Evolutionary conservation across 2,329 filamentous ascomycete species (phyloP), one percentile per base, ranked within the genome.

Genomic region (Fusarium nanum): DNA sequence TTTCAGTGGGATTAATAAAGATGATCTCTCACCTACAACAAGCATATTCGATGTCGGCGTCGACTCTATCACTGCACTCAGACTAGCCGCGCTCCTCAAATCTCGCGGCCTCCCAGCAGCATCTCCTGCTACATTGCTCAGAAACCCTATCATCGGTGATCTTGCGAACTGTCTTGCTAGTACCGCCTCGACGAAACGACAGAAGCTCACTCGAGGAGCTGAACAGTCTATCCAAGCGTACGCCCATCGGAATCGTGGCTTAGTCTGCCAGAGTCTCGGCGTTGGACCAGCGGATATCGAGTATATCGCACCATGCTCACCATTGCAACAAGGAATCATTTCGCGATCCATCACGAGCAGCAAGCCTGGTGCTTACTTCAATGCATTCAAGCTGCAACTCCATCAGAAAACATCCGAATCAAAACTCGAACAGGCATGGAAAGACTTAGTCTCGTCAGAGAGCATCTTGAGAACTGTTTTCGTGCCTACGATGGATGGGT

Each of bases 1-100:
- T 4, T 85, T 92, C 55, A 80, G 87, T 4, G 80, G 82, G 0
- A 67, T 88, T 3, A 75, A 83, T 1, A 56, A 75, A 5, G 74
- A 79, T 1, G 79, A 81, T 1, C 81, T 93, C 4, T 81, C 78
- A 1, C 81, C 85, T 4, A 82, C 81, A 1, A 89, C 89, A 0
- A 97, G 89, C 64, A 87, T 97, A 20, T 97, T 96, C 72, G 93
- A 97, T 68, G 83, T 97, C 2, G 95, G 94, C 0, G 84, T 98
- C 25, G 95, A 97, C 74, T 98, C 94, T 0, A 93, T 98, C 18
- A 93, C 93, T 0, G 92, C 91, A 0, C 89, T 97, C 47, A 86
- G 89, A 10, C 85, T 98, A 30, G 86, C 91, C 1, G 84, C 86
- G 7, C 78, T 84, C 14, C 81, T 98, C 16, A 92, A 89, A 70